Evolutionary conservation across 805 yeast species (phyloP).

Genomic region (Cyberlindnera misumaiensis): DNA sequence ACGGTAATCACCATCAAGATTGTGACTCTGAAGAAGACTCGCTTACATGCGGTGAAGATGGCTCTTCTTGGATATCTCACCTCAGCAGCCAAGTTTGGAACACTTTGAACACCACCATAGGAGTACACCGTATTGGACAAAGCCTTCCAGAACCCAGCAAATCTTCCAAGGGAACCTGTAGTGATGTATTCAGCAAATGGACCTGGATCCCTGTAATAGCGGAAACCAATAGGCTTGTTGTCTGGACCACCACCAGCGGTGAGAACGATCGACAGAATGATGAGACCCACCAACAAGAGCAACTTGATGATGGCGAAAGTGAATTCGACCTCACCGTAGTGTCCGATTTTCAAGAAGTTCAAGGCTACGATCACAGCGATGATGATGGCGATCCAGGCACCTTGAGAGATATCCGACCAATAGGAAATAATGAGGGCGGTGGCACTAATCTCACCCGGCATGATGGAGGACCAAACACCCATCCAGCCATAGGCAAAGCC

Average conservation of each 20-base stretch:
- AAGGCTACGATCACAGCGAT: constrained; percentile 28
- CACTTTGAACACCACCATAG: constrained; percentile 49
- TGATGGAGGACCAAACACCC: constrained; percentile 33
- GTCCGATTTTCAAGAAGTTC: constrained; percentile 30
- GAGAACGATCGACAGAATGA: constrained; percentile 40
- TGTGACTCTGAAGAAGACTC: constrained; percentile 25
- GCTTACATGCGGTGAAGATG: constrained; percentile 50
- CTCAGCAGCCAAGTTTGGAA: constrained; percentile 47
- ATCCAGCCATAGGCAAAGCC: constrained; percentile 42
- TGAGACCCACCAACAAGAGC: constrained; percentile 36
- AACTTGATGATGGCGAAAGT: constrained; percentile 36
- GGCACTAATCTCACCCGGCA: constrained; percentile 40
- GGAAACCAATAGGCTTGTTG: constrained; percentile 29
- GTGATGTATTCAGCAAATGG: constrained; percentile 23
- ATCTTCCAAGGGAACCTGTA: constrained; percentile 42
- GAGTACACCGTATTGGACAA: constrained; percentile 55
- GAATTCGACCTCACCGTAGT: constrained; percentile 47
- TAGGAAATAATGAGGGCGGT: constrained; percentile 36
- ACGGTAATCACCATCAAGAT: constrained; percentile 24
- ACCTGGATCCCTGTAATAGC: constrained; percentile 29
- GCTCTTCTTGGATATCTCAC: constrained; percentile 46
- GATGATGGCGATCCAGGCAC: constrained; percentile 36
- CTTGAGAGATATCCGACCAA: constrained; percentile 38
- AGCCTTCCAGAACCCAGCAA: constrained; percentile 53
- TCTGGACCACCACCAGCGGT: constrained; percentile 37